Base-by-base conservation (phyloP, 169 alveolate species). In the Plasmodium reichenowi region DNA sequence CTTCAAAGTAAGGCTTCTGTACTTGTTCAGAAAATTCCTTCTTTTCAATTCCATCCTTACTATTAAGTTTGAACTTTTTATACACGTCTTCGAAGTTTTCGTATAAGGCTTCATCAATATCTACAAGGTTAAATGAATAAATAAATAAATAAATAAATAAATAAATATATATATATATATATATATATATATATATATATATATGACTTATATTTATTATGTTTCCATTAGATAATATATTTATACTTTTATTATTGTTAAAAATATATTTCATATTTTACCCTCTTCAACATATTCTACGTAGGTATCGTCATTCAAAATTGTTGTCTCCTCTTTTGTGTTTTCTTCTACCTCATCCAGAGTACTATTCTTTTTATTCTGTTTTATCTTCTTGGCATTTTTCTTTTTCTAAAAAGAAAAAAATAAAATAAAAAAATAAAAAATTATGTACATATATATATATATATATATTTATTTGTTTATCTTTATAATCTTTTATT, bases 231-330 rank as follows among this genome's bases (percentile, higher is more conserved):
- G 8, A 9, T 56, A 38, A 56, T 56, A 56, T n/a, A 56, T 10
- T 56, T 56, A 56, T 56, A 5, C 0, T 56, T 56, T 15, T 56
- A 8, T 9, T 54, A n/a, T 54, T 52, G 3, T 22, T 45, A 20
- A 17, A 29, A 20, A 8, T 29, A 6, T 20, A 15, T 62, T 47
- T 72, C 3, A 62, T 1, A 32, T 13, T 64, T 1, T 20, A 83
- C 85, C 91, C 68, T 83, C 91, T 63, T 83, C 91, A 26, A 83
- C 74, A 58, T 83, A 83, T 29, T 83, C 91, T 52, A 70, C 85
- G 50, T 83, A 59, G 13, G 52, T 22, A 13, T 68, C 91, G 48
- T 83, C 2, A 3, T 60, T 60, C n/a, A 56, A 17, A 17, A 7
- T 59, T 32, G 58, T 0, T 26, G 9, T 10, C 3, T 47, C 45